Evolutionary conservation across 1,284 basidiomycete genomes (phyloP).

Genomic region (Ceratobasidium papillatum): DNA sequence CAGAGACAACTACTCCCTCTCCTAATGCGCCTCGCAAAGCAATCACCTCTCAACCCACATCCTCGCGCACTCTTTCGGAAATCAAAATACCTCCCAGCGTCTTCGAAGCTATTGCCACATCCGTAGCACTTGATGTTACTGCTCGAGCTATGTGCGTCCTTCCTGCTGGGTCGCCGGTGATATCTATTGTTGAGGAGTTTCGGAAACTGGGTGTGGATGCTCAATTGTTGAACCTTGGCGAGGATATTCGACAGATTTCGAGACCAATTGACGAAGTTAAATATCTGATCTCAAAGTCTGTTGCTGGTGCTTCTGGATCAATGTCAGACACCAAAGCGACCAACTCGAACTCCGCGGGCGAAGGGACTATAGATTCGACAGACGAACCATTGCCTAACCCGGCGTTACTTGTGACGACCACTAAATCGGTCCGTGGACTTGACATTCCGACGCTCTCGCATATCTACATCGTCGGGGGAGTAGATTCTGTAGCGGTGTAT

Average conservation of each 20-base stretch:
- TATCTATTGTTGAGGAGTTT: constrained; percentile 69
- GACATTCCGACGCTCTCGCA: constrained; percentile 75
- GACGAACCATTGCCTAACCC: constrained; percentile 54
- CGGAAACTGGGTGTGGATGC: constrained; percentile 73
- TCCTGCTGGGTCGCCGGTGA: constrained; percentile 65
- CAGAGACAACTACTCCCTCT: not conserved
- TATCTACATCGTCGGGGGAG: constrained; percentile 73
- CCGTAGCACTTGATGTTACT: constrained; percentile 76
- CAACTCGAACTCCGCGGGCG: not conserved
- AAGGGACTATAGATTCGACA: not conserved
- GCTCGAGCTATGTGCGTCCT: constrained; percentile 70
- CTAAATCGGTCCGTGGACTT: constrained; percentile 72
- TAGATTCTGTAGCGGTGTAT: constrained; percentile 64
- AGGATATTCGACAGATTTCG: constrained; percentile 29
- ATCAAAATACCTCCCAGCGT: constrained; percentile 47
- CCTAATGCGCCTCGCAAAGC: not conserved
- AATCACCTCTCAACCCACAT: not conserved
- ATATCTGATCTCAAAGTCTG: not conserved
- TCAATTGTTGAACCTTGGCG: constrained; percentile 58
- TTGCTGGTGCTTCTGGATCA: not conserved
- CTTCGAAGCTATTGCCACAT: constrained; percentile 72
- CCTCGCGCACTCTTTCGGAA: not conserved
- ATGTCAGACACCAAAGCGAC: not conserved
- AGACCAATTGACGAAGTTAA: constrained; percentile 5
- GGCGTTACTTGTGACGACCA: constrained; percentile 70